Conservation (phyloP, 805 yeast genomes). For the Candida oleophila region DNA sequence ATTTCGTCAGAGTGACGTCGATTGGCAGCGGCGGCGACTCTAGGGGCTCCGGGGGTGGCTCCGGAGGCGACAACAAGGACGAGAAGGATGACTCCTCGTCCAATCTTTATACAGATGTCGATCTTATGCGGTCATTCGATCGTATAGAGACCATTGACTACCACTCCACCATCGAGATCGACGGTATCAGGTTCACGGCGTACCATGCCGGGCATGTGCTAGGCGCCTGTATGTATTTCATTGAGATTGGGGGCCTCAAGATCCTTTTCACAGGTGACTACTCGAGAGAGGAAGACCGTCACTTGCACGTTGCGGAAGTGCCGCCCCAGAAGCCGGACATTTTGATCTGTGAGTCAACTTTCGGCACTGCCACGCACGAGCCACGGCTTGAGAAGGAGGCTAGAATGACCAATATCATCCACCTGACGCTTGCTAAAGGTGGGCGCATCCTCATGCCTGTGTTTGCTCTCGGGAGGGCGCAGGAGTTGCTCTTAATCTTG, state of each 20-base stretch:
- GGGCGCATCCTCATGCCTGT: conserved; percentile 93
- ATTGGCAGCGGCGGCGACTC: conserved; percentile 49
- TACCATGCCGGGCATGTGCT: conserved; percentile 99
- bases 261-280: conserved; percentile 94
- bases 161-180: conserved; percentile 92
- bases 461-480: conserved; percentile 96
- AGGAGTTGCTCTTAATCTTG: conserved; percentile 81
- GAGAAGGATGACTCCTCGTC: not conserved
- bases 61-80: conserved; percentile 8
- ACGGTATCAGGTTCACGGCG: conserved; percentile 94
- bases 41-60: conserved; percentile 14
- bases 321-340: conserved; percentile 88
- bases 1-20: conserved; percentile 87
- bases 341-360: conserved; percentile 90
- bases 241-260: conserved; percentile 91
- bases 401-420: conserved; percentile 77
- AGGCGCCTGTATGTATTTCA: conserved; percentile 97
- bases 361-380: conserved; percentile 96
- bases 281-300: conserved; percentile 94
- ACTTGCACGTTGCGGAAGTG: conserved; percentile 90
- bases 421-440: conserved; percentile 79
- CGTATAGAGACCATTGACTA: conserved; percentile 91
- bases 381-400: conserved; percentile 84
- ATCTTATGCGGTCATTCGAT: conserved; percentile 82
- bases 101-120: conserved; percentile 84